Conservation (phyloP, 495 filamentous ascomycete species). For the Melanomma pulvis-pyrius region DNA sequence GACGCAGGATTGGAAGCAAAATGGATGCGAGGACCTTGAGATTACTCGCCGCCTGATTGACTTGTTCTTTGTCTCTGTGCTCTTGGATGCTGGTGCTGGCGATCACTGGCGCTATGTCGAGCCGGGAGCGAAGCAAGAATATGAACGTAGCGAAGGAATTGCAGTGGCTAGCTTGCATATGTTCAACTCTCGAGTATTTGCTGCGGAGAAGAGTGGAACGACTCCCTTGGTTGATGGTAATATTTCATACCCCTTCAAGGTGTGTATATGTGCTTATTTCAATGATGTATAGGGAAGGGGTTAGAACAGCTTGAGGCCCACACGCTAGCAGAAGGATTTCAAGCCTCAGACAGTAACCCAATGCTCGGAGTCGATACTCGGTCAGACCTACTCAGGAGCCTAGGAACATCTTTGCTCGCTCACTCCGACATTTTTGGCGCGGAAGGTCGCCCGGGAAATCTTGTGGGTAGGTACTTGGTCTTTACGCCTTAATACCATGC, state of each 20-base stretch:
- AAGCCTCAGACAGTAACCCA: conserved; percentile 76
- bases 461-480: conserved; percentile 79
- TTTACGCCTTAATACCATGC: not conserved
- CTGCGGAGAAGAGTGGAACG: conserved; percentile 75
- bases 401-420: conserved; percentile 78
- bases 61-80: conserved; percentile 82
- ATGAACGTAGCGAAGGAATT: conserved; percentile 84
- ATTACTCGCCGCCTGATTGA: conserved; percentile 77
- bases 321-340: conserved; percentile 73
- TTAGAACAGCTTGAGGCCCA: conserved; percentile 74
- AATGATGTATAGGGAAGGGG: conserved; percentile 62
- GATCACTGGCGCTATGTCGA: conserved; percentile 85
- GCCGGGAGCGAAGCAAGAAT: conserved; percentile 79
- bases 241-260: not conserved
- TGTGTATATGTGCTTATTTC: not conserved
- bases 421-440: conserved; percentile 76
- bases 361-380: conserved; percentile 55
- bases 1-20: conserved; percentile 64
- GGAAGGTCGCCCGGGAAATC: conserved; percentile 83
- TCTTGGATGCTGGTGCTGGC: conserved; percentile 84
- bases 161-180: conserved; percentile 94
- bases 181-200: conserved; percentile 95
- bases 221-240: conserved; percentile 42
- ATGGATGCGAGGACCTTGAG: conserved; percentile 64
- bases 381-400: conserved; percentile 72